Evolutionary conservation across 768 basidiomycete species (phyloP), one percentile per base, ranked within the genome.

Genomic region (Hygrocybe coccinea): DNA sequence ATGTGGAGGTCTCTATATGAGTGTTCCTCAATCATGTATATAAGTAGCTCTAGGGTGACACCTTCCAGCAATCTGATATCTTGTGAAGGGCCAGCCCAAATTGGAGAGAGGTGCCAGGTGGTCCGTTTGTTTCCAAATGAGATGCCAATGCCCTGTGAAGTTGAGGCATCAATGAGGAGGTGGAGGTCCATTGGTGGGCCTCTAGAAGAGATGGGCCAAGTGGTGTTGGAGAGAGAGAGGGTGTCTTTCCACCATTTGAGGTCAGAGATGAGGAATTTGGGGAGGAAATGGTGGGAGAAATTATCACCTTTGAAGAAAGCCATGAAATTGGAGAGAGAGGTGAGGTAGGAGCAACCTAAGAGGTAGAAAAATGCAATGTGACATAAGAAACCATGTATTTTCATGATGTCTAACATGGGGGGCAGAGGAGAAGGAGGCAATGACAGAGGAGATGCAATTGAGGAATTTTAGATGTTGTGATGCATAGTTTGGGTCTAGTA

Each of bases 171-270:
- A 9, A 51, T 25, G 12, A 56, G 67, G 24, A 68, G 48, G n/a
- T 33, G 33, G 10, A 56, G 49, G 36, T 60, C 45, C 21, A 52
- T 24, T 3, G 24, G 7, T n/a, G 51, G 45, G n/a, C 17, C 35
- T n/a, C 43, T 17, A 3, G 36, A 17, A 3, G 11, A 10, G 11
- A 71, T 62, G 0, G 57, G 54, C 2, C 69, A 59, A 21, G 22
- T 44, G 2, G 39, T n/a, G 2, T 3, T 14, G 0, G 62, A 44
- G 11, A 33, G 11, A 0, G 38, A 19, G 0, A 72, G 59, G 0
- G 19, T 29, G 0, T 24, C 17, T 0, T 29, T 25, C 76, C 76
- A 77, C 74, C 72, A 76, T 2, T 36, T 6, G 0, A 76, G 50
- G 34, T 72, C 69, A 0, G 64, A 46, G 8, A 65, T 51, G 8